Evolutionary conservation across 164 flowering plant genomes (phyloP), one percentile per base, ranked within the genome.

Genomic region (Buxus sempervirens): DNA sequence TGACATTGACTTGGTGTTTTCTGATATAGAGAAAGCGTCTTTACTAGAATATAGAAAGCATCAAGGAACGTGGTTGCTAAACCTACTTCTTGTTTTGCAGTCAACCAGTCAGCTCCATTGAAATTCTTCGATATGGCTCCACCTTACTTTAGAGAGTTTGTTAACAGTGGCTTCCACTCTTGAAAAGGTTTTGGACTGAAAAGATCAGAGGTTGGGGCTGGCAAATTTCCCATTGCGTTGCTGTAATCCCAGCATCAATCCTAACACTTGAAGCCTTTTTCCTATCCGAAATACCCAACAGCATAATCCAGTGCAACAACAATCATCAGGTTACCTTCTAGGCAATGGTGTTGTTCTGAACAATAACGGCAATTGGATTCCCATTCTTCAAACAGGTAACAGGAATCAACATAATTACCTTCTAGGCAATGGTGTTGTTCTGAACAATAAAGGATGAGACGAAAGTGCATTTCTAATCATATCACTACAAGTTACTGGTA

Each of bases 51-150:
- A n/a, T n/a, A n/a, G n/a, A n/a, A n/a, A n/a, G n/a, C n/a, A n/a
- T n/a, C n/a, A n/a, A n/a, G n/a, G n/a, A n/a, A n/a, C n/a, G n/a
- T n/a, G n/a, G n/a, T n/a, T n/a, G n/a, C n/a, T n/a, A n/a, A n/a
- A n/a, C n/a, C n/a, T n/a, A n/a, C n/a, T n/a, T n/a, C n/a, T n/a
- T n/a, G n/a, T n/a, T n/a, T n/a, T n/a, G n/a, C n/a, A n/a, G n/a
- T n/a, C n/a, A n/a, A n/a, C n/a, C 82, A 90, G 97, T 54, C 92
- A 6, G 88, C 85, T 2, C 97, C 97, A 15, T 62, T 90, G 0
- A 89, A 91, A 65, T 80, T 91, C 9, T 88, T 90, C 0, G 97
- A 89, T 77, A 89, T 91, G 95, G 87, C 97, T 13, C 88, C 84
- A 23, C 51, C 85, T 25, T 72, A 58, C 42, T 57, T 70, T 79